A percentile compares a stretch with the other conserved stretches of the same genome.
These are phyloP conservation scores for Irpex rosettiformis DNA, from an alignment of 1,284 basidiomycete genomes.

Conservation along the genomic window DNA sequence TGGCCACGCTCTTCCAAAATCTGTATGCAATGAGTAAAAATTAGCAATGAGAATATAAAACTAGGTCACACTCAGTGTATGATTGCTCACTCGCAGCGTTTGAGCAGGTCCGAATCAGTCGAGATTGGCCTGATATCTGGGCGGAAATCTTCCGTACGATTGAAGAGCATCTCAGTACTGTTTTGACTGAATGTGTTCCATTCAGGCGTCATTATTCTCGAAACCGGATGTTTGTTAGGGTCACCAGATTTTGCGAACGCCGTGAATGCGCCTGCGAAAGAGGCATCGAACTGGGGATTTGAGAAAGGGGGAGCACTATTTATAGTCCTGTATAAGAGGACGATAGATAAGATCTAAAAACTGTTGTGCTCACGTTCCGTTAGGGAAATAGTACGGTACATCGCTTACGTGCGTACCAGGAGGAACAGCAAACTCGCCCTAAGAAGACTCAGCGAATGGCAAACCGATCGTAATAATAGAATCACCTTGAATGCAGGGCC, in stretches of 20 bases:
- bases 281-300: neutral
- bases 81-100: neutral
- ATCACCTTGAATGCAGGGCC: neutral
- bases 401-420: neutral
- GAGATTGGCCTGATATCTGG: neutral
- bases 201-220: neutral
- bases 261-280: neutral
- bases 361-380: neutral
- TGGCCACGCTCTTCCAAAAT: neutral
- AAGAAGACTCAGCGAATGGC: no score
- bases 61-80: neutral
- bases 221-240: neutral
- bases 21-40: neutral
- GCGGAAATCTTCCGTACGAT: neutral
- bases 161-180: conserved; percentile 1
- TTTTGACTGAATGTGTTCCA: neutral
- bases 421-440: neutral
- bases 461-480: neutral
- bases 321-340: neutral
- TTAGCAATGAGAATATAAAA: neutral
- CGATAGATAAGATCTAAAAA: neutral
- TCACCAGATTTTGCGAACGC: neutral
- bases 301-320: neutral
- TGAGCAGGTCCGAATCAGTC: neutral
- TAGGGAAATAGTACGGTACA: neutral